Conservation (phyloP, 2,329 filamentous ascomycete species). For the Parastagonospora nodorum region DNA sequence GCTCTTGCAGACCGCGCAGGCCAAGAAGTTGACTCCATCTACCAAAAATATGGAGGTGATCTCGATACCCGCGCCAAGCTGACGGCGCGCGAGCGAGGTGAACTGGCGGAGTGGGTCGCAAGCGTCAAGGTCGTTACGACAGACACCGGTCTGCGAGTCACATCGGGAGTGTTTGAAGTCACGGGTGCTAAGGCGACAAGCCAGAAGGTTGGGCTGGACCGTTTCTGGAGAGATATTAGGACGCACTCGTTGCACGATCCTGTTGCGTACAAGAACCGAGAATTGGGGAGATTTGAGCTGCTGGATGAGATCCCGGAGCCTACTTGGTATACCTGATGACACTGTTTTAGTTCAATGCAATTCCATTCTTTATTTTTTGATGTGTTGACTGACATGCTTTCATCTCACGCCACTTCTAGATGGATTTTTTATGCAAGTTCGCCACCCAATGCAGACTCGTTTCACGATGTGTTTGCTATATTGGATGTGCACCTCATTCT, state of each 20-base stretch:
- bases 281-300: slow-evolving; percentile 63
- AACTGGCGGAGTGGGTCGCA: slow-evolving; percentile 66
- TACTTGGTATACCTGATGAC: slow-evolving; percentile 63
- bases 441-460: too few relatives aligned
- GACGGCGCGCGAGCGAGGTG: slow-evolving; percentile 60
- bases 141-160: slow-evolving; percentile 63
- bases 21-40: slow-evolving; percentile 54
- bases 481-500: too few relatives aligned
- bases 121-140: slow-evolving; percentile 67
- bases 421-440: too few relatives aligned
- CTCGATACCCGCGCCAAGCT: slow-evolving; percentile 50
- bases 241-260: slow-evolving; percentile 71
- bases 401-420: too few relatives aligned
- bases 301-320: slow-evolving; percentile 62
- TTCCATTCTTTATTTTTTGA: too few relatives aligned
- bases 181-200: slow-evolving; percentile 64
- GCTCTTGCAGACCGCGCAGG: slow-evolving; percentile 64
- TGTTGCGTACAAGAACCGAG: slow-evolving; percentile 69
- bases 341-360: too few relatives aligned
- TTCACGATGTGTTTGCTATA: too few relatives aligned
- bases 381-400: too few relatives aligned
- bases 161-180: slow-evolving; percentile 67
- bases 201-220: slow-evolving; percentile 64
- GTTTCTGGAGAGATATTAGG: slow-evolving; percentile 70
- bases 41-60: slow-evolving; percentile 45